Evolutionary conservation across 2,329 filamentous ascomycete species (phyloP).

Genomic region (Colletotrichum sp.): DNA sequence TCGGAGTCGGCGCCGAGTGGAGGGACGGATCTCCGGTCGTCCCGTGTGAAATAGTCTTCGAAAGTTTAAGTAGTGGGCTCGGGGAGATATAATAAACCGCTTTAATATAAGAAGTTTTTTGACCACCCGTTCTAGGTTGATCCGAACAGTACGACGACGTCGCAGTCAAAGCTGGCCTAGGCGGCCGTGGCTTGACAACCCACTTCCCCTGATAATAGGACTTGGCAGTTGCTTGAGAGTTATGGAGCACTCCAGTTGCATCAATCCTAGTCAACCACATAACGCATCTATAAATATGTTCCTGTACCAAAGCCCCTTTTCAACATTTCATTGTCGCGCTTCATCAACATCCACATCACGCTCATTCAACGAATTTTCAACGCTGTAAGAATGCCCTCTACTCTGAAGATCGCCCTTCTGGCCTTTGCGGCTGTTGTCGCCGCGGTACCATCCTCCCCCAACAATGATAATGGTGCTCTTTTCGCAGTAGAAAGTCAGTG

Average conservation of each 20-base stretch:
- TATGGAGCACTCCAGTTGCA: not conserved
- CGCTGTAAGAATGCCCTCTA: not conserved
- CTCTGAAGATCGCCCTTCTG: not conserved
- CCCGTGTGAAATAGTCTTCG: not conserved
- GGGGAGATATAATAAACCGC: not conserved
- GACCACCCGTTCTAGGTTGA: not conserved
- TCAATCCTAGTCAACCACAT: not conserved
- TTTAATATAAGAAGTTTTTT: not conserved
- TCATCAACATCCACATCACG: not conserved
- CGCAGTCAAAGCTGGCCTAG: not conserved
- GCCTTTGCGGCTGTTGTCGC: not conserved
- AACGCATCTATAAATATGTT: not conserved
- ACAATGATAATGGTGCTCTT: not conserved
- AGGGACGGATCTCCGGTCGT: not conserved
- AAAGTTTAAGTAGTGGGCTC: not conserved
- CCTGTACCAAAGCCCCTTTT: not conserved
- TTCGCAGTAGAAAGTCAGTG: not conserved
- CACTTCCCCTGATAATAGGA: not conserved
- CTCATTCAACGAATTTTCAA: not conserved
- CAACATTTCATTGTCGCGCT: fast-evolving
- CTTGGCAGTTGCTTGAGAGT: not conserved
- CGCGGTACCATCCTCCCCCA: not conserved
- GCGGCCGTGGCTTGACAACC: not conserved
- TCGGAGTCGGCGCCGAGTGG: not conserved
- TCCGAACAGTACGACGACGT: not conserved